Conservation (phyloP, 2,329 filamentous ascomycete species). For the Microdochium bolleyi region DNA sequence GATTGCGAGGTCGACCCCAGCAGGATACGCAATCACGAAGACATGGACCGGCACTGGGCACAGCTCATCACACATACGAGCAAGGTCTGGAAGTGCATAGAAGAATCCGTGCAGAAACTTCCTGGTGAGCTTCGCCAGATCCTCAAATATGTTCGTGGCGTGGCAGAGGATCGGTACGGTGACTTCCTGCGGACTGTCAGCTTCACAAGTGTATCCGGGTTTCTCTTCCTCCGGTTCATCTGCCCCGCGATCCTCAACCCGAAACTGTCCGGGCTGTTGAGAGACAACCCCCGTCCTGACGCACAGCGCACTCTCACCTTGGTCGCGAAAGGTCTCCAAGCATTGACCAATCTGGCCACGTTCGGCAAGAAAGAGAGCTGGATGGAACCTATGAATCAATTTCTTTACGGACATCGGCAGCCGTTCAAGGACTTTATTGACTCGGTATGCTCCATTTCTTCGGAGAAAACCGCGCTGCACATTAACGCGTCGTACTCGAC, state of each 20-base stretch:
- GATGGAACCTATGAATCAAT: constrained; percentile 98
- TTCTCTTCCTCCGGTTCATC: constrained; percentile 90
- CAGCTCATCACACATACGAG: constrained; percentile 69
- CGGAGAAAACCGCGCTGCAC: constrained; percentile 54
- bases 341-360: constrained; percentile 79
- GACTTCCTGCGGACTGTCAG: constrained; percentile 83
- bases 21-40: constrained; percentile 56
- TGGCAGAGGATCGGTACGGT: constrained; percentile 89
- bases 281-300: constrained; percentile 72
- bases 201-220: constrained; percentile 92
- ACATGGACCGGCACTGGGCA: constrained; percentile 77
- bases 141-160: constrained; percentile 84
- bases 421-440: constrained; percentile 86
- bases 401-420: constrained; percentile 66
- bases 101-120: constrained; percentile 63
- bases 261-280: constrained; percentile 79
- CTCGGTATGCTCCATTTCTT: constrained; percentile 72
- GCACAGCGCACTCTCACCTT: constrained; percentile 85
- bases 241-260: constrained; percentile 94
- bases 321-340: constrained; percentile 87
- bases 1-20: constrained; percentile 95
- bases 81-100: constrained; percentile 79
- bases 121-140: constrained; percentile 77
- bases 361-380: constrained; percentile 95
- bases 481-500: constrained; percentile 85